A percentile compares a stretch with the other conserved stretches of the same genome.
phyloP scores from a whole-genome alignment of 73 alveolate species.

The Tetrahymena malaccensis region DNA sequence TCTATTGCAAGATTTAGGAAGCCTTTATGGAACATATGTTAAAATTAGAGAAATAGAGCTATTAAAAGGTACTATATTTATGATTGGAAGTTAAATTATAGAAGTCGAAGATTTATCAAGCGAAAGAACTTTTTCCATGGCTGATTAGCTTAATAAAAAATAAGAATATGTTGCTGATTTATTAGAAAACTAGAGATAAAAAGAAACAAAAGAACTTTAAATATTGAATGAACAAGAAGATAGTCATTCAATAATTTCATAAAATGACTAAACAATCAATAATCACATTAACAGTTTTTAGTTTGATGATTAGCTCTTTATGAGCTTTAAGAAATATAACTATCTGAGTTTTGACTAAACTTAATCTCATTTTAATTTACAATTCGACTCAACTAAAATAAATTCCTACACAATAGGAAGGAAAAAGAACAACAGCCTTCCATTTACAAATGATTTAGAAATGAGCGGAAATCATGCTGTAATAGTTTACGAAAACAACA shows the following conservation, averaged over 20 bases:
- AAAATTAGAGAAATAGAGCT: background rate
- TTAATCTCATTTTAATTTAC: background rate
- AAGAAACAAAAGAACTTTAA: background rate
- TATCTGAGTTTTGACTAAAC: background rate
- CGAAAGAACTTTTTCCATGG: background rate
- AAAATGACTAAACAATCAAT: background rate
- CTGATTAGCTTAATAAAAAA: background rate
- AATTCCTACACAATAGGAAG: background rate
- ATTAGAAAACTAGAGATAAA: background rate
- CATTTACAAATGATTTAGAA: background rate
- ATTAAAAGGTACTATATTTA: background rate
- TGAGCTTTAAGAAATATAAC: background rate
- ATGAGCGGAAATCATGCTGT: background rate
- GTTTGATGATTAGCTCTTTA: background rate
- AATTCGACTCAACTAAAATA: background rate
- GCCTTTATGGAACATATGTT: background rate
- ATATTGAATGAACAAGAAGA: too few relatives aligned
- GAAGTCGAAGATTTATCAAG: background rate
- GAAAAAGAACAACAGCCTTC: background rate
- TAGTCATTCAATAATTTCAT: background rate
- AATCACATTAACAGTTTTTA: background rate
- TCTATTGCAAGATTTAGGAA: background rate
- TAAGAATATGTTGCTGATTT: background rate
- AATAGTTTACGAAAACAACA: background rate
- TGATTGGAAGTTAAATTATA: background rate